Evolutionary conservation across 495 filamentous ascomycete genomes (phyloP), one percentile per base, ranked within the genome.

Genomic region (Hypoxylon trugodes): DNA sequence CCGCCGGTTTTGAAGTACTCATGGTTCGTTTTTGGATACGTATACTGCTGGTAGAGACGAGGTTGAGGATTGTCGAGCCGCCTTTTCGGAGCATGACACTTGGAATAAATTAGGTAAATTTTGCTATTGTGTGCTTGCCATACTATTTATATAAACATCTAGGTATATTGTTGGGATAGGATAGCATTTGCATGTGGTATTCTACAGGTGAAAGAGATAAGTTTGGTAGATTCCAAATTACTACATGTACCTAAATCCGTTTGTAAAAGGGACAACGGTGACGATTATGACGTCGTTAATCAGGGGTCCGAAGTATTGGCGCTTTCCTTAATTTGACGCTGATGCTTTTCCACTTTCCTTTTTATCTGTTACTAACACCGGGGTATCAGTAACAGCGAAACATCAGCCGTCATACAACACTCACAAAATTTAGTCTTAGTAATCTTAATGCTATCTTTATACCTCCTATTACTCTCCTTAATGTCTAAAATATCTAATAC

Each of bases 241-340:
- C 16, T 37, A 56, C 26, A 32, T n/a, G n/a, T n/a, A n/a, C n/a
- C n/a, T n/a, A n/a, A 19, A 7, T 40, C n/a, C 3, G 53, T 46
- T 56, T 38, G 41, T n/a, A n/a, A n/a, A n/a, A n/a, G n/a, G n/a
- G n/a, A 21, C 25, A 9, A 10, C 30, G 28, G 33, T 55, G 28
- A 45, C 43, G 35, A 42, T 28, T 55, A 63, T 63, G 51, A 63
- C 60, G 60, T 63, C 43, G 52, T 45, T 26, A 57, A 41, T 51
- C 12, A 25, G 4, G 19, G 36, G 19, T 7, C 42, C 42, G 15
- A 15, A 56, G 21, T 56, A 55, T 9, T 21, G 9, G 45, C 26
- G 47, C 57, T 48, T 60, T 60, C 57, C 57, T 60, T 10, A 60
- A 52, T 60, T 19, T 35, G 47, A 52, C 40, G 36, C 4, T 36